These are phyloP conservation scores for Fraxinus nigra DNA, from an alignment of 305 asterid genomes.

Conservation along the genomic window DNA sequence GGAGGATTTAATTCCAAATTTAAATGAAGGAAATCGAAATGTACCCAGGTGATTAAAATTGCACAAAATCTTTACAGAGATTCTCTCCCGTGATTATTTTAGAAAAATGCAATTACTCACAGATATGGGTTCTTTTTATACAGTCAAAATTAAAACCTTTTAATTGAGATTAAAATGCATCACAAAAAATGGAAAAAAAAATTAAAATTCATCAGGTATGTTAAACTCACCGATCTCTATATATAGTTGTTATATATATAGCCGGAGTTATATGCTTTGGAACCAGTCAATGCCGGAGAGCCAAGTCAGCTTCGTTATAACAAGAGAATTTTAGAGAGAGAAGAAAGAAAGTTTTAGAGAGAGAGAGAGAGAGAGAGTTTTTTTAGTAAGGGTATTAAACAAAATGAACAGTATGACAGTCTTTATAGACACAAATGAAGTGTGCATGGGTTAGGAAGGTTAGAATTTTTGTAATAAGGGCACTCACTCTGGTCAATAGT, in stretches of 20 bases:
- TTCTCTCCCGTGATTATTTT: slow-evolving; percentile 34
- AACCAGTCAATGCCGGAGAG: slow-evolving; percentile 64
- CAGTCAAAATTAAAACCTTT: slow-evolving; percentile 28
- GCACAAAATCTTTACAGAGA: slow-evolving; percentile 32
- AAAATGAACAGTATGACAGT: slow-evolving; percentile 17
- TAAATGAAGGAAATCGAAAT: slow-evolving; percentile 29
- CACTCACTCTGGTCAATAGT: not conserved
- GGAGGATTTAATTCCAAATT: slow-evolving; percentile 43
- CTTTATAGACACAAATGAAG: slow-evolving; percentile 12
- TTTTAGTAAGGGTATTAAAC: not conserved
- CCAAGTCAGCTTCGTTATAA: slow-evolving; percentile 38
- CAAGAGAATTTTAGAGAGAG: slow-evolving; percentile 15
- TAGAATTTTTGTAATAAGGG: slow-evolving; percentile 12
- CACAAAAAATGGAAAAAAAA: slow-evolving; percentile 13
- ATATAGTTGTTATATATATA: slow-evolving; percentile 11
- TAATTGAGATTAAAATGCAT: slow-evolving; percentile 23
- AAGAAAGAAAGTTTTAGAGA: slow-evolving; percentile 24
- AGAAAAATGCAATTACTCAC: slow-evolving; percentile 40
- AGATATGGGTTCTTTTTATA: slow-evolving; percentile 29
- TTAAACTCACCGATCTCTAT: slow-evolving; percentile 51
- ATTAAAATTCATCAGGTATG: slow-evolving; percentile 23
- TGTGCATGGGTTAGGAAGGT: slow-evolving; percentile 37
- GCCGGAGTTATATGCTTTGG: slow-evolving; percentile 33
- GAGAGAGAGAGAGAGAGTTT: not conserved
- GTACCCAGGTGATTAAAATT: slow-evolving; percentile 29